phyloP scores from a whole-genome alignment of 2,329 filamentous ascomycete species.

The Meredithiella fracta region DNA sequence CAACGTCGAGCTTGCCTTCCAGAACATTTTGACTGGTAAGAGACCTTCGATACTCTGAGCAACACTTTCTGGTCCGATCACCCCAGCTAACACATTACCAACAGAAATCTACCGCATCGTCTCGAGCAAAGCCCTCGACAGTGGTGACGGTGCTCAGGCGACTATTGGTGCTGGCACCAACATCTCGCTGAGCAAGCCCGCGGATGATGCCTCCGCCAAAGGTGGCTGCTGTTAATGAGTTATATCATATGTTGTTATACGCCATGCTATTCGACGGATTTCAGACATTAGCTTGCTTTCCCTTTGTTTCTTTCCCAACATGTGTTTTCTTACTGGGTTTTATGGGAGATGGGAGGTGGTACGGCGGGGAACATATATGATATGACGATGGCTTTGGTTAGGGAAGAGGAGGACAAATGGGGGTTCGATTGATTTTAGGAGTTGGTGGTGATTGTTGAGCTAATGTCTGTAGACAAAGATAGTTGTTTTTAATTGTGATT shows the following conservation, averaged over 20 bases:
- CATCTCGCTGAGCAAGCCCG: conserved; percentile 74
- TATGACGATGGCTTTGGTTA: neutral
- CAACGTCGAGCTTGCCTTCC: conserved; percentile 98
- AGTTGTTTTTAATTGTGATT: conserved; percentile 8
- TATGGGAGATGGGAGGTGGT: neutral
- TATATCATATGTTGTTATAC: conserved; percentile 12
- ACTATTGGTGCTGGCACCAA: conserved; percentile 66
- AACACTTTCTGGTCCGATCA: neutral
- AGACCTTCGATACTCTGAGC: neutral
- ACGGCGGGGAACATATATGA: conserved; percentile 1
- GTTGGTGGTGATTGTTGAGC: conserved; percentile 3
- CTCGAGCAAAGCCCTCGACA: conserved; percentile 90
- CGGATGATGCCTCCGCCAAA: conserved; percentile 60
- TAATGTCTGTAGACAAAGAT: conserved; percentile 6
- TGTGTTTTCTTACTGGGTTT: conserved; percentile 2
- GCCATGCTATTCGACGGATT: conserved; percentile 9
- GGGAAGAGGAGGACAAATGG: neutral
- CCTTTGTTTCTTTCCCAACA: neutral
- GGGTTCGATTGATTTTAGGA: neutral
- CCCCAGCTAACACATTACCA: neutral
- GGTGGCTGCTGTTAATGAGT: conserved; percentile 55
- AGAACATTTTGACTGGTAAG: conserved; percentile 96
- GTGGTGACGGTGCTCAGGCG: conserved; percentile 65
- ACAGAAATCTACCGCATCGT: conserved; percentile 98
- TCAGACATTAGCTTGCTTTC: conserved; percentile 1